phyloP scores from a whole-genome alignment of 1,139 yeast species.

The Scheffersomyces quercinus region DNA sequence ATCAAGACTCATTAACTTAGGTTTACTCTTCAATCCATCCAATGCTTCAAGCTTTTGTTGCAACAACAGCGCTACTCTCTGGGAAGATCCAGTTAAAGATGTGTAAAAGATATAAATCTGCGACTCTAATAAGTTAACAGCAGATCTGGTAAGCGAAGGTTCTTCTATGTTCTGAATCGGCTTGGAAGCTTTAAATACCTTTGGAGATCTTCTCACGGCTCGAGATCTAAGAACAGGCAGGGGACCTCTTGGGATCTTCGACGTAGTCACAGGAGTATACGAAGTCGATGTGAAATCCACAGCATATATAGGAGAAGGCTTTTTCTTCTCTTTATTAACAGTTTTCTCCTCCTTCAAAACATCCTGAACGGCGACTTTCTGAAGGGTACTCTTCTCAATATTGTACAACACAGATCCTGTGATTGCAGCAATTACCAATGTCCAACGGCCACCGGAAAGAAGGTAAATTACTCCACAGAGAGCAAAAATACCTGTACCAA shows the following conservation, averaged over 20 bases:
- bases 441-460: conserved; percentile 27
- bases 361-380: conserved; percentile 1
- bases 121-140: conserved; percentile 38
- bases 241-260: conserved; percentile 19
- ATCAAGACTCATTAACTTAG: conserved; percentile 63
- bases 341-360: neutral
- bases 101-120: conserved; percentile 73
- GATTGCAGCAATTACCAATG: conserved; percentile 18
- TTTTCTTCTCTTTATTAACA: conserved; percentile 3
- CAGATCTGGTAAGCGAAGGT: conserved; percentile 31
- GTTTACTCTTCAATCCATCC: conserved; percentile 37
- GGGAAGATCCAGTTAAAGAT: conserved; percentile 81
- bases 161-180: conserved; percentile 15
- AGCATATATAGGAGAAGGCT: conserved; percentile 40
- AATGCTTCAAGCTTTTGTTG: conserved; percentile 33
- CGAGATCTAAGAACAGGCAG: conserved; percentile 16
- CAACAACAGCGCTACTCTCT: conserved; percentile 61
- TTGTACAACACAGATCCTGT: conserved; percentile 10
- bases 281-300: conserved; percentile 46
- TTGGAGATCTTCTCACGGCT: conserved; percentile 34
- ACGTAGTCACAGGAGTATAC: conserved; percentile 26
- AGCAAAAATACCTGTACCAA: conserved; percentile 14
- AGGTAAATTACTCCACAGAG: conserved; percentile 21
- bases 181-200: conserved; percentile 39
- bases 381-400: conserved; percentile 2